Conservation (phyloP, 257 asterid species). For the Cordia subcordata region DNA sequence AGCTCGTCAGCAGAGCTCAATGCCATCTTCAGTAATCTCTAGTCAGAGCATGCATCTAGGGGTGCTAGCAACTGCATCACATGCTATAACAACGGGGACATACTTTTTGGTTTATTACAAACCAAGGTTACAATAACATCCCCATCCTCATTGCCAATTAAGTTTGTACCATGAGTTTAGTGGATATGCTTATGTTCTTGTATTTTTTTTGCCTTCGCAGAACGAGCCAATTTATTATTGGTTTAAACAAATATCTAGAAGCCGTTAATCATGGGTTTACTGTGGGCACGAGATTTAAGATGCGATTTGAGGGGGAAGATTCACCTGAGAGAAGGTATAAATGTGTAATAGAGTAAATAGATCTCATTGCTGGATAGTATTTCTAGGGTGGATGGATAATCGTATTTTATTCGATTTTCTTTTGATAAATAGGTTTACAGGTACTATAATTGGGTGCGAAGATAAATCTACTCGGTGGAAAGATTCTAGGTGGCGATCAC, state of each 20-base stretch:
- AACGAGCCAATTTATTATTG: conserved; percentile 41
- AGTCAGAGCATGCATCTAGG: conserved; percentile 63
- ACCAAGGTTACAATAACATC: conserved; percentile 28
- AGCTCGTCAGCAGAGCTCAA: conserved; percentile 35
- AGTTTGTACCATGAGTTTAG: neutral
- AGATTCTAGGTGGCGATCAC: conserved; percentile 63
- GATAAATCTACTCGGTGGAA: conserved; percentile 61
- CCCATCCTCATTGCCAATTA: neutral
- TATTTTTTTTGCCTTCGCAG: conserved; percentile 18
- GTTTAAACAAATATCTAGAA: conserved; percentile 42
- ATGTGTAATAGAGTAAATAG: conserved; percentile 22
- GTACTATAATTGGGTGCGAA: conserved; percentile 67
- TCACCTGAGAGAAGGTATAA: conserved; percentile 47
- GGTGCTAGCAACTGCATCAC: conserved; percentile 56
- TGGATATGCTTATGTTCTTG: neutral
- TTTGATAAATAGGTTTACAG: conserved; percentile 54
- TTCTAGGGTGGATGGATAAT: neutral
- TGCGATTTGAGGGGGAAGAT: conserved; percentile 55
- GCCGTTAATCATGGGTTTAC: conserved; percentile 32
- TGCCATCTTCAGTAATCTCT: conserved; percentile 54
- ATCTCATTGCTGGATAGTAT: conserved; percentile 1
- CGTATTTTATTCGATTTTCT: neutral
- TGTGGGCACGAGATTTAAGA: conserved; percentile 53
- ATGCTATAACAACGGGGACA: conserved; percentile 42
- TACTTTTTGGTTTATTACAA: conserved; percentile 43